Base-by-base conservation (phyloP, 352 stramenopile genomes). In the Peronospora destructor region DNA sequence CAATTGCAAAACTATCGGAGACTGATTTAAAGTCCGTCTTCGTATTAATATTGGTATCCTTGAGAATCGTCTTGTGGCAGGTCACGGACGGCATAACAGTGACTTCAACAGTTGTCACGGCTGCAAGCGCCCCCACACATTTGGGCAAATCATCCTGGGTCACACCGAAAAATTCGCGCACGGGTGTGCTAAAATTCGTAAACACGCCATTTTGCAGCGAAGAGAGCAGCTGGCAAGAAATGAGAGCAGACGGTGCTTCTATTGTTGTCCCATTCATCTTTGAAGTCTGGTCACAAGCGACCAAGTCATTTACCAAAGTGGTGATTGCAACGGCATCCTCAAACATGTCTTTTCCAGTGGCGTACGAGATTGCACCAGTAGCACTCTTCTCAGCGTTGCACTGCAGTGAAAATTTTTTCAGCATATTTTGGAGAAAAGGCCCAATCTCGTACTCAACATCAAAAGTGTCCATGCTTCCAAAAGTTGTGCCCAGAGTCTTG, bases 171-270 rank as follows among this genome's bases (percentile, higher is more conserved):
- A 77, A 71, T 10, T 71, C 36, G 7, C 73, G 74, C 14, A 85
- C 69, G n/a, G 70, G 69, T 7, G 70, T 58, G 38, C 76, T 87
- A 37, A 84, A 85, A 49, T 83, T 87, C 11, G 74, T 85, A 47
- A 87, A 85, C 9, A 81, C 74, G n/a, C 76, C 72, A 40, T 87
- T 87, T 51, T 84, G 70, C 36, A 83, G 52, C 7, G 70, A 76
- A 36, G 72, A 64, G 49, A 87, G 75, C 37, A 87, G 51, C 39
- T 87, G 72, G 23, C 76, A 87, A 12, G 73, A 69, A 45, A 85
- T 75, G 32, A 72, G 77, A 4, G 73, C 74, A 44, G 74, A 82
- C 30, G 70, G 32, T 16, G 57, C 55, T 30, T 84, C 72, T 8
- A 52, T 61, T 9, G 53, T 65, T 3, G 51, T 50, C 2, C 76